Evolutionary conservation across 1,139 yeast genomes (phyloP), one percentile per base, ranked within the genome.

Genomic region (Geotrichum siamense): DNA sequence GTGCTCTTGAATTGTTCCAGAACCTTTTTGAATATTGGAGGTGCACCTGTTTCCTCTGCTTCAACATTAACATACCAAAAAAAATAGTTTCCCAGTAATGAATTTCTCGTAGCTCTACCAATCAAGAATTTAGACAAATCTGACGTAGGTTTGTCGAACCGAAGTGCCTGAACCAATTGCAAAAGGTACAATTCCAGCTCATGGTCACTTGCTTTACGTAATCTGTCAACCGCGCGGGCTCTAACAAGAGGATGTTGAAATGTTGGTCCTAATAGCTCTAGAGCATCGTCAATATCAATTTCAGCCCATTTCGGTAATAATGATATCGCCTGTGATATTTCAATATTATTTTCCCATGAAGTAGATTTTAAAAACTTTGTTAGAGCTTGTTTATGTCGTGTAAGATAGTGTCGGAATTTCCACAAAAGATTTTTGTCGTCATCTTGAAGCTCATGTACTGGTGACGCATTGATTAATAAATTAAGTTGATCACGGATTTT

Each of bases 31-130:
- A 58, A 63, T n/a, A 63, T 51, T 19, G 48, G 38, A 16, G 53
- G 51, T 3, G 60, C 61, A 16, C 59, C 55, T 16, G 79, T 82
- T 52, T 86, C 95, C 53, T 79, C 82, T 29, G 85, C 76, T 57
- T 89, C 96, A 1, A 93, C 95, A 53, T 80, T 82, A 40, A 91
- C 75, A 57, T 82, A 86, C 97, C 98, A 91, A 59, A 86, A 89
- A 51, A 91, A 79, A 58, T 75, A 86, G 57, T 82, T 87, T 0
- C 95, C 94, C 27, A 91, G 66, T 15, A 74, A 68, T 20, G 75
- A 75, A 57, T 82, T 82, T 22, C 74, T 70, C 0, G 81, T 71
- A 0, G 95, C 80, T 41, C 91, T 70, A 27, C 78, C 79, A 37
- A 89, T 81, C 37, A 93, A 67, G 57, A 91, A 89, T 48, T 76